These are phyloP conservation scores for Aureobasidium sp. DNA, from an alignment of 2,329 filamentous ascomycete species.

Conservation along the genomic window DNA sequence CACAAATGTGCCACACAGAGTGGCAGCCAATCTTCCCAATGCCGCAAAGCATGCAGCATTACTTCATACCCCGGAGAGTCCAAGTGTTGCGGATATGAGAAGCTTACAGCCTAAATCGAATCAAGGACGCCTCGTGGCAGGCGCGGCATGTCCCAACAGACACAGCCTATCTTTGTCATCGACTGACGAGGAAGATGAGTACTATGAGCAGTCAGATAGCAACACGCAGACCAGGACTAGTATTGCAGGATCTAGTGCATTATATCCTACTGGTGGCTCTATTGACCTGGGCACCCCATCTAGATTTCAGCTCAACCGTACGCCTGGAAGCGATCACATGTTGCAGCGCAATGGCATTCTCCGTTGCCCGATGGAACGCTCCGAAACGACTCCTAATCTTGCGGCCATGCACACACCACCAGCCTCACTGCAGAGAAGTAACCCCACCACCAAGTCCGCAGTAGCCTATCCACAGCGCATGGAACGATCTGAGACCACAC, in stretches of 20 bases:
- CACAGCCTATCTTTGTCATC: conserved; percentile 13
- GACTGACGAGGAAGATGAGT: conserved; percentile 19
- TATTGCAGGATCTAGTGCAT: conserved; percentile 23
- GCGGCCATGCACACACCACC: not conserved
- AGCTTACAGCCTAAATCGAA: not conserved
- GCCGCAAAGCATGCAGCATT: conserved; percentile 3
- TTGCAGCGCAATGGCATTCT: not conserved
- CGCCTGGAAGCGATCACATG: not conserved
- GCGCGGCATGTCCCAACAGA: not conserved
- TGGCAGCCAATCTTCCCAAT: not conserved
- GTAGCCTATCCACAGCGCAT: not conserved
- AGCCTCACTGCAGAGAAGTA: not conserved
- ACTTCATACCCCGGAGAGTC: not conserved
- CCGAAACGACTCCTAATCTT: conserved; percentile 11
- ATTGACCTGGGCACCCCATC: conserved; percentile 31
- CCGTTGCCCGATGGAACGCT: conserved; percentile 1
- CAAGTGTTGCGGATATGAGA: not conserved
- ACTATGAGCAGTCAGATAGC: conserved; percentile 16
- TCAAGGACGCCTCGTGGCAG: not conserved
- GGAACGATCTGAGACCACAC: conserved; percentile 7
- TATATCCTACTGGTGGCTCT: conserved; percentile 30
- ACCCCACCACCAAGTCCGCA: not conserved
- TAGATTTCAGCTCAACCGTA: conserved; percentile 27
- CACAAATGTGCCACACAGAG: not conserved
- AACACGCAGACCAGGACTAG: conserved; percentile 18